A percentile compares a stretch with the other conserved stretches of the same genome.
Evolutionary conservation across 805 yeast species (phyloP).

Genomic region (Starmerella bombi): DNA sequence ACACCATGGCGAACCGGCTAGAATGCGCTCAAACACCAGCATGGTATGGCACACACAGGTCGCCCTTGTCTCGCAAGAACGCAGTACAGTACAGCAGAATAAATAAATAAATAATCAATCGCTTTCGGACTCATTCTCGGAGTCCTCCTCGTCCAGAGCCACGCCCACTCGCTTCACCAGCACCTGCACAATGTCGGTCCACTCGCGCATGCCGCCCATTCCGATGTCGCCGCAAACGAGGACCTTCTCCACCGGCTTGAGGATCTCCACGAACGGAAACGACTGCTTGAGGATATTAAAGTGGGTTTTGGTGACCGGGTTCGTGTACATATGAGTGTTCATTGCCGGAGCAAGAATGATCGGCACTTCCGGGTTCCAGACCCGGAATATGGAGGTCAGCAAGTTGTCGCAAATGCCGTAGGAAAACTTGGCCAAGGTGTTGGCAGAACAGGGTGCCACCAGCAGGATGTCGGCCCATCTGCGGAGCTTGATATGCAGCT

Average conservation of each 20-base stretch:
- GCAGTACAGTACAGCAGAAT: background rate
- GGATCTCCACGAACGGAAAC: conserved; percentile 84
- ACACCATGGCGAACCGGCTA: too few relatives aligned
- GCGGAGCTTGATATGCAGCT: conserved; percentile 78
- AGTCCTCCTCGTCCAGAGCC: conserved; percentile 22
- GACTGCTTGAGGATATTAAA: conserved; percentile 59
- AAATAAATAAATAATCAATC: conserved; percentile 1
- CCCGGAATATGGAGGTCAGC: conserved; percentile 75
- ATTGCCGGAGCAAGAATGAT: conserved; percentile 87
- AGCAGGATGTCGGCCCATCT: conserved; percentile 93
- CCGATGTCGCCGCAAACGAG: conserved; percentile 93
- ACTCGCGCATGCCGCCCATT: conserved; percentile 98
- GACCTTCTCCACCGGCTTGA: conserved; percentile 92
- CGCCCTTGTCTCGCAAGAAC: too few relatives aligned
- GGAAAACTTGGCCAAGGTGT: conserved; percentile 77
- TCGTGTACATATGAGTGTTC: conserved; percentile 87
- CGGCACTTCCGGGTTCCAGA: conserved; percentile 93
- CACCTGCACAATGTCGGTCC: conserved; percentile 85
- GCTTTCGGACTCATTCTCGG: conserved; percentile 13
- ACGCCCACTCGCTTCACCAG: conserved; percentile 36
- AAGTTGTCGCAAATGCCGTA: conserved; percentile 86
- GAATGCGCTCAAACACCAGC: too few relatives aligned
- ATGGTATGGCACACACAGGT: background rate
- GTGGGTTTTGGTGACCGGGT: conserved; percentile 77
- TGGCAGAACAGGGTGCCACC: conserved; percentile 89